Percentiles rank a stretch among this genome's conserved stretches.
Evolutionary conservation across 371 early-diverging fungal genomes (phyloP).

Genomic region (Syncephalastrum contaminatum): DNA sequence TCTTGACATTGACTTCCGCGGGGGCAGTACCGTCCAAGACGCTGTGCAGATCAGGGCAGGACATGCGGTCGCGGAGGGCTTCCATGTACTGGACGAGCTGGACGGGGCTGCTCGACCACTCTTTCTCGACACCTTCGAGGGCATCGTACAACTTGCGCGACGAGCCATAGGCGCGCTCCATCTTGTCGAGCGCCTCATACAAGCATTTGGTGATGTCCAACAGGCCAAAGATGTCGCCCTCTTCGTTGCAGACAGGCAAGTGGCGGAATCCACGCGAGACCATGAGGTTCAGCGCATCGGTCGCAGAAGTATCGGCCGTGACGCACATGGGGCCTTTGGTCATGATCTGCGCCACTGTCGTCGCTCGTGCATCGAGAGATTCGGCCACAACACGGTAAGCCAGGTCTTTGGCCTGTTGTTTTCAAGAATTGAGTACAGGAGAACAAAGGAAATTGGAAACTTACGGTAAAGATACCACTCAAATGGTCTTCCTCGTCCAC

Average conservation of each 20-base stretch:
- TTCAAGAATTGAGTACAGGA: conserved; percentile 5
- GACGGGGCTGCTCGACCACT: conserved; percentile 50
- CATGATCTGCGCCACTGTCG: conserved; percentile 86
- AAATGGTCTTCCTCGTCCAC: conserved; percentile 91
- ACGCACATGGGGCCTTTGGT: conserved; percentile 90
- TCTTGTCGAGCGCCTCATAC: conserved; percentile 88
- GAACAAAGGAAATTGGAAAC: neutral
- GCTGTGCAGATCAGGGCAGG: conserved; percentile 84
- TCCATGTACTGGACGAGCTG: conserved; percentile 70
- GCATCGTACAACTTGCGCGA: conserved; percentile 81
- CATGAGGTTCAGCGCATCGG: conserved; percentile 94
- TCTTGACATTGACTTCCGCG: conserved; percentile 75
- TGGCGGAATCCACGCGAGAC: conserved; percentile 92
- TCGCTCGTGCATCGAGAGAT: conserved; percentile 51
- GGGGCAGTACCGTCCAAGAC: conserved; percentile 74
- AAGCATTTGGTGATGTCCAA: conserved; percentile 94
- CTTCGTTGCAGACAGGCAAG: conserved; percentile 74
- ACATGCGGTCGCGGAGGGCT: conserved; percentile 73
- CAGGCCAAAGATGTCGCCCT: conserved; percentile 88
- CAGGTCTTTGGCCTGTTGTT: conserved; percentile 45
- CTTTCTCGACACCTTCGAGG: conserved; percentile 84
- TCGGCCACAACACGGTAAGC: conserved; percentile 51
- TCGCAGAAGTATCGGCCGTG: conserved; percentile 77
- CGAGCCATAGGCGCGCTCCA: conserved; percentile 87
- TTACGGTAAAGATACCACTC: conserved; percentile 90